phyloP scores from a whole-genome alignment of 495 filamentous ascomycete genomes.

The Trichoderma orchidacearum region DNA sequence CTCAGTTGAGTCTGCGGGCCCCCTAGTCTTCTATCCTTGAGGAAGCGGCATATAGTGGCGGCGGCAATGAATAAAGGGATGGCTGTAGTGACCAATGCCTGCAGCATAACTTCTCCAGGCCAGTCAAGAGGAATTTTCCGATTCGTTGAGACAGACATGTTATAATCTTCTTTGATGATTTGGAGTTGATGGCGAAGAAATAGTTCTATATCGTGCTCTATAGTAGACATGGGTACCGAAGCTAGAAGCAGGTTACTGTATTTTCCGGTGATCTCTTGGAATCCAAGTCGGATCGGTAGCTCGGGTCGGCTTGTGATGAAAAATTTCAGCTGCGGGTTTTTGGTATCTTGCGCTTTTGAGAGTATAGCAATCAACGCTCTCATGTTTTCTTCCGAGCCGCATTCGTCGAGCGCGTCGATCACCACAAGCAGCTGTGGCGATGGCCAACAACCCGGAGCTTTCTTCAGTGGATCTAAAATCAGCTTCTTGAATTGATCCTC shows the following conservation, averaged over 20 bases:
- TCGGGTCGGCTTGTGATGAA: conserved; percentile 32
- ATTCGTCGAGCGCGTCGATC: conserved; percentile 44
- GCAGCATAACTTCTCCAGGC: conserved; percentile 21
- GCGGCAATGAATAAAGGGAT: conserved; percentile 31
- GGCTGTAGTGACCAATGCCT: conserved; percentile 19
- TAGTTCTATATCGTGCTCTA: conserved; percentile 21
- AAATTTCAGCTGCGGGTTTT: conserved; percentile 2
- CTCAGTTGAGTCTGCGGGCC: conserved; percentile 7
- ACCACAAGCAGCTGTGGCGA: conserved; percentile 18
- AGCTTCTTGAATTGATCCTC: conserved; percentile 36
- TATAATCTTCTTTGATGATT: conserved; percentile 11
- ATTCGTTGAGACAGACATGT: conserved; percentile 4
- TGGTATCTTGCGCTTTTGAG: conserved; percentile 6
- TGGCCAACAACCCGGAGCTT: background rate
- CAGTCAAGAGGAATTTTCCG: conserved; percentile 15
- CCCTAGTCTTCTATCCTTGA: conserved; percentile 8
- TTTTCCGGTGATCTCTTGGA: conserved; percentile 10
- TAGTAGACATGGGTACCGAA: conserved; percentile 12
- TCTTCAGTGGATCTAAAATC: conserved; percentile 24
- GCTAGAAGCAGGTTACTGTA: conserved; percentile 19
- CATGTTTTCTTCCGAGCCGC: conserved; percentile 25
- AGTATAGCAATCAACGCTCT: conserved; percentile 23
- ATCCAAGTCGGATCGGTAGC: conserved; percentile 23
- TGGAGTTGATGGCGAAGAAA: conserved; percentile 15
- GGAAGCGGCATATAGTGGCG: conserved; percentile 26